Percentiles rank a stretch among this genome's conserved stretches.
phyloP scores from a whole-genome alignment of 768 basidiomycete species.

The Xerocomus brunneocitrinus region DNA sequence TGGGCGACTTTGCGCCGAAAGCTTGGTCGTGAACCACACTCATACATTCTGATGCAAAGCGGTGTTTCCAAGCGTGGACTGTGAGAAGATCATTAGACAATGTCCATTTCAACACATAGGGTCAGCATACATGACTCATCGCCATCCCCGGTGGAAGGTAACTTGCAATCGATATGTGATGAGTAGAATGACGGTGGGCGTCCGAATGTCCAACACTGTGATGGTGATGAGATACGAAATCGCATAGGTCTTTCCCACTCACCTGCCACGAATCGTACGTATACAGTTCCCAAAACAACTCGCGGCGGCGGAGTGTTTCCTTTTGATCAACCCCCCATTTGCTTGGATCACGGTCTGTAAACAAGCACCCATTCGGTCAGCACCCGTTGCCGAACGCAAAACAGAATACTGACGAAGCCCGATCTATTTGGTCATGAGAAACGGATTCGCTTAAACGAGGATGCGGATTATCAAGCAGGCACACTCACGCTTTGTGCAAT shows the following conservation, averaged over 20 bases:
- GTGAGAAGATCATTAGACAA: not conserved
- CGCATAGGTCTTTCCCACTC: not conserved
- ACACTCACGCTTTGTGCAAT: constrained; percentile 63
- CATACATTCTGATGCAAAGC: constrained; percentile 66
- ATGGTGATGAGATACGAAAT: constrained; percentile 20
- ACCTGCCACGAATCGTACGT: constrained; percentile 36
- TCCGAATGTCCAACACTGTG: constrained; percentile 65
- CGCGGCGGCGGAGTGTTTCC: constrained; percentile 60
- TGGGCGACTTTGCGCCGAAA: constrained; percentile 64
- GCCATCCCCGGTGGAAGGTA: constrained; percentile 49
- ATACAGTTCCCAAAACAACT: constrained; percentile 61
- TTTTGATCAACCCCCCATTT: constrained; percentile 53
- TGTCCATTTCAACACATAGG: not conserved
- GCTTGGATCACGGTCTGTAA: constrained; percentile 63
- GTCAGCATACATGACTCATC: constrained; percentile 53
- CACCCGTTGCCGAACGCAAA: not conserved
- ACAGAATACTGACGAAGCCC: constrained; percentile 53
- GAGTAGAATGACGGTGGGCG: constrained; percentile 66
- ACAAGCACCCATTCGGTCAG: constrained; percentile 7
- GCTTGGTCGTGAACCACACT: constrained; percentile 66
- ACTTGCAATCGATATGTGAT: constrained; percentile 62
- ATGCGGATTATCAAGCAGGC: constrained; percentile 8
- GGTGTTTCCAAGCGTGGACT: constrained; percentile 71
- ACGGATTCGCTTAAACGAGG: not conserved
- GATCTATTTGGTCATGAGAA: constrained; percentile 41